Percentiles rank a stretch among this genome's conserved stretches.
Conservation (phyloP, 148 eudicot genomes). For the Dysphania ambrosioides region DNA sequence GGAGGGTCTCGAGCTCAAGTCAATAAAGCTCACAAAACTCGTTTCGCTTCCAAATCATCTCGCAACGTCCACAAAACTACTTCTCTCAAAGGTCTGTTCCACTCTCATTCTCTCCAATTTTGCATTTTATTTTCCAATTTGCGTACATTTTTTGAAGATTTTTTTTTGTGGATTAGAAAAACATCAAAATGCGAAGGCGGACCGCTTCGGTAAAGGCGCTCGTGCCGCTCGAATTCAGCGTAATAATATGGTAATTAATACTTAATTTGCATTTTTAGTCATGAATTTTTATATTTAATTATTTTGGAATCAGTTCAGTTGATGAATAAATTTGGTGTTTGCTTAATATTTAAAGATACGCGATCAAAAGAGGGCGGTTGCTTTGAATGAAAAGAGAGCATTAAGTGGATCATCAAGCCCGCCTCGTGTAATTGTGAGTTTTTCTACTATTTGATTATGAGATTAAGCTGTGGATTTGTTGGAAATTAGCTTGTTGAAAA, state of each 20-base stretch:
- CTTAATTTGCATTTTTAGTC: background rate
- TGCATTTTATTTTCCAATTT: background rate
- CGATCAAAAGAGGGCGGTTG: conserved; percentile 67
- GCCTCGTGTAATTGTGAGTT: conserved; percentile 83
- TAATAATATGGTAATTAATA: conserved; percentile 72
- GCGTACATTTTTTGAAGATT: too few species aligned
- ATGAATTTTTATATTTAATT: background rate
- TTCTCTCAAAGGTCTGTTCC: conserved; percentile 51
- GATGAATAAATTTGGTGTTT: background rate
- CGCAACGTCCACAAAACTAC: conserved; percentile 76
- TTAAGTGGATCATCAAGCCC: conserved; percentile 62
- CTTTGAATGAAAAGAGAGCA: conserved; percentile 74
- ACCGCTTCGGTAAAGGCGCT: conserved; percentile 60
- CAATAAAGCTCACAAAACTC: conserved; percentile 80
- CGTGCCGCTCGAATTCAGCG: conserved; percentile 75
- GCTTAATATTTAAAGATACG: conserved; percentile 42
- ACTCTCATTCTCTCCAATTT: background rate
- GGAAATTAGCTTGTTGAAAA: conserved; percentile 13
- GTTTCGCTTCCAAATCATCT: conserved; percentile 85
- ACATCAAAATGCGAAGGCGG: conserved; percentile 51
- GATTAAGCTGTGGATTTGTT: background rate
- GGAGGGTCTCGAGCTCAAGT: conserved; percentile 64
- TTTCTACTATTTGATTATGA: too few species aligned
- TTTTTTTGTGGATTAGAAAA: conserved; percentile 50
- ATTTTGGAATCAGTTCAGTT: background rate